These are phyloP conservation scores for Thelonectria rubi DNA, from an alignment of 2,329 filamentous ascomycete genomes.

Conservation along the genomic window DNA sequence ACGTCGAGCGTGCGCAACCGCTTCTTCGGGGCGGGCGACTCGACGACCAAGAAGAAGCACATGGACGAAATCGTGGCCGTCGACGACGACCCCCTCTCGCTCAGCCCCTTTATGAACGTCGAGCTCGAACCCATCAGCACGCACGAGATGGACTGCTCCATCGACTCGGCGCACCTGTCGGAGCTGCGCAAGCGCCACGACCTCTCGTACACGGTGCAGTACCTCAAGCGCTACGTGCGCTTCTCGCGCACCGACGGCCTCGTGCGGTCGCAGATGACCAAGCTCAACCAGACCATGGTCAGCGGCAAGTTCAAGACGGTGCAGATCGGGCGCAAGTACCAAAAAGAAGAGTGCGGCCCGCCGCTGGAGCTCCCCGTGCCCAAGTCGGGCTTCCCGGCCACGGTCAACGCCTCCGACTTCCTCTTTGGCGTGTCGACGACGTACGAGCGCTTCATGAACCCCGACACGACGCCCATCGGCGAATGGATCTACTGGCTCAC, in stretches of 20 bases:
- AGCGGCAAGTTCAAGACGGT: constrained; percentile 59
- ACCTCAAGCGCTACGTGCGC: constrained; percentile 64
- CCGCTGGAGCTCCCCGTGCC: constrained; percentile 62
- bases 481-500: constrained; percentile 71
- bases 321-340: constrained; percentile 55
- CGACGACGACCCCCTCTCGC: constrained; percentile 29
- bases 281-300: constrained; percentile 58
- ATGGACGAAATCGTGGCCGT: constrained; percentile 35
- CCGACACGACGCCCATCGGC: constrained; percentile 61
- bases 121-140: constrained; percentile 30
- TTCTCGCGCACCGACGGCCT: constrained; percentile 59
- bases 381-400: constrained; percentile 58
- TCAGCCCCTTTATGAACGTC: constrained; percentile 24
- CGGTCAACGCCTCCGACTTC: constrained; percentile 64
- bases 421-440: constrained; percentile 69
- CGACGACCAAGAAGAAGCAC: constrained; percentile 43
- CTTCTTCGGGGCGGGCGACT: constrained; percentile 45
- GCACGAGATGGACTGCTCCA: constrained; percentile 58
- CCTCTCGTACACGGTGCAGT: constrained; percentile 62
- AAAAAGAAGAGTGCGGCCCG: constrained; percentile 55
- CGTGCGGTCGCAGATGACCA: constrained; percentile 60
- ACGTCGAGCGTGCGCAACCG: constrained; percentile 52
- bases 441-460: constrained; percentile 62
- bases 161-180: constrained; percentile 58
- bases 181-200: constrained; percentile 57